Evolutionary conservation across 345 rosid species (phyloP), one percentile per base, ranked within the genome.

Genomic region (Ceriops decandra): DNA sequence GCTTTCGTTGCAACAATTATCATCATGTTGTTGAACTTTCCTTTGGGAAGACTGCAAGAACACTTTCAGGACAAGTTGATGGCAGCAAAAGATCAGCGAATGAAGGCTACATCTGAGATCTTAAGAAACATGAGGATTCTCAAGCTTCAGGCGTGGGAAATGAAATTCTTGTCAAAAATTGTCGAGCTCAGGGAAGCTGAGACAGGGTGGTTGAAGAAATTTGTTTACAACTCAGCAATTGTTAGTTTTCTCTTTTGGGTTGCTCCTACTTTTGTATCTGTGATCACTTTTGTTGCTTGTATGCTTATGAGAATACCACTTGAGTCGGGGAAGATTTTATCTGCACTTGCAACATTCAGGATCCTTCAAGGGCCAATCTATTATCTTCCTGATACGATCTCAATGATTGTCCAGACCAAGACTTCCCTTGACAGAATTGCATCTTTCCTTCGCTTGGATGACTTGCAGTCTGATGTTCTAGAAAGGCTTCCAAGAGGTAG

Each of bases 121-220:
- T 47, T 78, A 13, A 51, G 75, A 42, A 76, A 76, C 66, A 76
- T 80, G 80, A 80, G 70, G 62, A 80, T 76, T 51, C 77, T 76
- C 52, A 80, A 80, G 62, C 80, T 76, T 63, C 83, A 80, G 60
- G 83, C 72, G 24, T 80, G 83, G 83, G 83, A 80, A 65, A 76
- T 76, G 75, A 80, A 69, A 24, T 80, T 80, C 62, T 52, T 80
- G 64, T 72, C 77, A 7, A 80, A 76, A 68, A 69, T 76, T 62
- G 26, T 57, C 33, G 72, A 76, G 21, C 80, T 76, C 15, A 74
- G 83, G 47, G 15, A 62, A 15, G 52, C 49, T 7, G 83, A 80
- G 42, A 24, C 59, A 7, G 70, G 75, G 10, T 80, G 83, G 77
- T 51, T 80, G 75, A 80, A 66, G 52, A 80, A 76, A 54, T 76